Evolutionary conservation across 331 rosid genomes (phyloP), one percentile per base, ranked within the genome.

Genomic region (Rhamnella rubrinervis): DNA sequence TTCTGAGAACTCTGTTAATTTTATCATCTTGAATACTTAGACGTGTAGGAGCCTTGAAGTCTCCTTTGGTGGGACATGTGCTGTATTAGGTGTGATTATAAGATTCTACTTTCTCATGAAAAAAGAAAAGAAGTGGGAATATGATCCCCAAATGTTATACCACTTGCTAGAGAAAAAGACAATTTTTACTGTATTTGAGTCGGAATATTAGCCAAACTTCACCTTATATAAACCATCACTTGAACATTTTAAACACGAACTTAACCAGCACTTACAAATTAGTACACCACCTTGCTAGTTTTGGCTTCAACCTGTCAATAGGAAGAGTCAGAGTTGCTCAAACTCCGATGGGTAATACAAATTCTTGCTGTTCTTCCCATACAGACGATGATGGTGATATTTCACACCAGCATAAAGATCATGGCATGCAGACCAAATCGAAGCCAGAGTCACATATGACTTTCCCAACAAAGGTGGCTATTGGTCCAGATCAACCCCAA

Each of bases 81-180:
- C 23, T 38, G 25, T 6, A 26, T 21, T 37, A 17, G 28, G 25
- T 53, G 49, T 15, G 47, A 2, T 47, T 41, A 20, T 40, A 37
- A 59, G 44, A 52, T 65, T 60, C 65, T 31, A 71, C 26, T 59
- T 59, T 44, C 61, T 25, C 20, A 56, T 6, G 39, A 40, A 53
- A 20, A 10, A 13, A 60, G 1, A 35, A 65, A 52, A 6, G 15
- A 52, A 6, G 15, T 44, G 59, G 50, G 78, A 67, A 78, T 72
- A 28, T 67, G 78, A 61, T 60, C 50, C 82, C 82, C 73, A 28
- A 17, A n/a, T 19, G 44, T 26, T 56, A 61, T 35, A 31, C 39
- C 64, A 59, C 21, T 44, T 59, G 9, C 16, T 53, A 20, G 57
- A 21, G 6, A 37, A 62, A 20, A 35, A 21, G 26, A 50, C 46